Evolutionary conservation across 2,329 filamentous ascomycete genomes (phyloP), one percentile per base, ranked within the genome.

Genomic region (Penicillium expansum): DNA sequence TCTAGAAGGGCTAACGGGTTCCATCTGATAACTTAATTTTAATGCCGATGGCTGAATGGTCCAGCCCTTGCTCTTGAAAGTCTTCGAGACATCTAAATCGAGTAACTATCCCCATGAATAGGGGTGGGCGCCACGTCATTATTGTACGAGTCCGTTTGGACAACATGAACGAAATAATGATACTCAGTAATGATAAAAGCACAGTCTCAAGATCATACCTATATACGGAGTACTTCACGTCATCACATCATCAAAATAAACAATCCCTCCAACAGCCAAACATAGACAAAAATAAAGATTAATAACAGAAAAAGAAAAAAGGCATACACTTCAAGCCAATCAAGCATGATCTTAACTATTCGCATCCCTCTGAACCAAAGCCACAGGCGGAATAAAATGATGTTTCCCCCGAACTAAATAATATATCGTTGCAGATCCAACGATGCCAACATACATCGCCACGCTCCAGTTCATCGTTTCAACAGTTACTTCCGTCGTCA

Each of bases 391-490:
- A 48, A 71, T 66, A 61, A 80, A 82, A 24, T 71, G 64, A 39
- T 76, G 69, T 29, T 71, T 69, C 2, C 77, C 80, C 41, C 68
- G 63, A 4, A 74, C 14, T n/a, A 68, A 61, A 57, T 80, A 82
- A 58, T 77, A 81, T 0, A 71, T 52, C 4, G 77, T 68, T 2
- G 78, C 76, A 32, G 80, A 75, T 7, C 73, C 62, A 16, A 80
- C 67, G 20, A 80, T 69, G 5, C 71, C 71, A n/a, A 74, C 72
- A 54, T 78, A 81, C 64, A 82, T 79, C 1, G 71, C 65, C 41
- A 76, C 69, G 37, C 74, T 75, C 78, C 78, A 82, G 58, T 82
- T 82, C 77, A 82, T 80, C 5, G 72, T 72, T 50, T 65, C 59
- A 9, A 62, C 58, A 10, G 64, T 63, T 24, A 77, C 75, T 4